Evolutionary conservation across 306 rosid genomes (phyloP), one percentile per base, ranked within the genome.

Genomic region (Clitoria ternatea): DNA sequence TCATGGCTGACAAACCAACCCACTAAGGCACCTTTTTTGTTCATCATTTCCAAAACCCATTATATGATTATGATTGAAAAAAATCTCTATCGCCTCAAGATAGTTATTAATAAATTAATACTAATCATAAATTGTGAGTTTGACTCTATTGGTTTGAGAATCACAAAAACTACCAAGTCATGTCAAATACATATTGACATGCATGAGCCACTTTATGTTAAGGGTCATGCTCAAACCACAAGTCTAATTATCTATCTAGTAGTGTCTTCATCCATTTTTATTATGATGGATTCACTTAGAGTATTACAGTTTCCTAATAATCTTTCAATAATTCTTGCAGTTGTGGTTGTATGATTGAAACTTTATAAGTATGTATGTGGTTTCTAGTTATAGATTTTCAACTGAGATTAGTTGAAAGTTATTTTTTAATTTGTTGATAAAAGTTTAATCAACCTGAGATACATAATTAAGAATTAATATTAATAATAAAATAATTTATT

Each of bases 1-100:
- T 77, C 79, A 76, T 61, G 65, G 81, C 62, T 61, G 69, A 66
- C 66, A n/a, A 20, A 33, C 29, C 54, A 70, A 72, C 62, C 79
- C 79, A 72, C 65, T 77, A 72, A 35, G 64, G 55, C 47, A 29
- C 14, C 67, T 15, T n/a, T n/a, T n/a, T 59, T 63, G 17, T 33
- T 10, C 42, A 20, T 42, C 6, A 23, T 14, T 61, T 44, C 36
- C 22, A 81, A 71, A 44, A 37, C 39, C 52, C 59, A 72, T 40
- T 27, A 30, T 40, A 60, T 40, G 35, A 50, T 67, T 14, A 73
- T 44, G 23, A 17, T 8, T 15, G 4, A 33, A 61, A 59, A 43
- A 53, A 74, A 13, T 63, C 29, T 59, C 17, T 14, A 24, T n/a
- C 7, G 37, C 43, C 30, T 37, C 57, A n/a, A n/a, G n/a, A 55